Percentiles rank a stretch among this genome's conserved stretches.
phyloP scores from a whole-genome alignment of 164 flowering plant species.

The Vitis rupestris region DNA sequence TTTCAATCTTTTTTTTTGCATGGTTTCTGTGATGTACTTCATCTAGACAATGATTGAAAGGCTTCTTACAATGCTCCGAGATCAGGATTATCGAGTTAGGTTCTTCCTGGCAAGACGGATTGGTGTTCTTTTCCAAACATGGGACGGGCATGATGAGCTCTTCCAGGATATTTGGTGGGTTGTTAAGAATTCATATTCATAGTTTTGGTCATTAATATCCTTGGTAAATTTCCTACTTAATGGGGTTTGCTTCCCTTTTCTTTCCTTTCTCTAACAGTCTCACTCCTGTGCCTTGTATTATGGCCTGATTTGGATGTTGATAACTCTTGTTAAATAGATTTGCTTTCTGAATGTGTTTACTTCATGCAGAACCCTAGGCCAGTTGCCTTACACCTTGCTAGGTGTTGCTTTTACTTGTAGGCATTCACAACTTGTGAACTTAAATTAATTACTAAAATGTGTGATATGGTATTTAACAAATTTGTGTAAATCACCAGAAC shows the following conservation, averaged over 20 bases:
- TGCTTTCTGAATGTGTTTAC: not conserved
- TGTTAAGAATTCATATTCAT: not conserved
- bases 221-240: not conserved
- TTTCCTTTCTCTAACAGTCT: not conserved
- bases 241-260: not conserved
- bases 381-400: no score
- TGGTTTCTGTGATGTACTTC: slow-evolving; percentile 4
- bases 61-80: slow-evolving; percentile 69
- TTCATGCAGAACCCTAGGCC: not conserved
- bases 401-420: not conserved
- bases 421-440: not conserved
- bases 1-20: not conserved
- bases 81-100: slow-evolving; percentile 91
- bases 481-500: not conserved
- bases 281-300: not conserved
- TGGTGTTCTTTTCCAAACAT: slow-evolving; percentile 84
- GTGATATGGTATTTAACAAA: not conserved
- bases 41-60: slow-evolving; percentile 72
- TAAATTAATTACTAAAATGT: not conserved
- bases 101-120: slow-evolving; percentile 61
- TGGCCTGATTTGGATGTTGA: not conserved
- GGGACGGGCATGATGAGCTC: slow-evolving; percentile 95
- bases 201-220: not conserved
- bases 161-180: slow-evolving; percentile 87
- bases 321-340: not conserved